Conservation (phyloP, 768 basidiomycete genomes). For the Suillus cothurnatus region DNA sequence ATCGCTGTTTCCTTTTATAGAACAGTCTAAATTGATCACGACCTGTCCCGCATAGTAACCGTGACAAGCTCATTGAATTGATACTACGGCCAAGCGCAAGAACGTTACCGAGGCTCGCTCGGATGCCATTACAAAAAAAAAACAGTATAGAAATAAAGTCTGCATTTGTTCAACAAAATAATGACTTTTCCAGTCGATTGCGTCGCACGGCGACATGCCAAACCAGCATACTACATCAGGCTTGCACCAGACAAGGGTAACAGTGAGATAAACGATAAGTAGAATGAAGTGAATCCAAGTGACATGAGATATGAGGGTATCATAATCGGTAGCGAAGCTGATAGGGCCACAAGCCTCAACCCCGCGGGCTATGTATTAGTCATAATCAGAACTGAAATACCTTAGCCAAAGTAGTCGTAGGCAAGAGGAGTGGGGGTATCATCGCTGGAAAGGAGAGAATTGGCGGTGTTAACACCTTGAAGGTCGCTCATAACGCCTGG, state of each 20-base stretch:
- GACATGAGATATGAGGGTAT: conserved; percentile 2
- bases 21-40: background rate
- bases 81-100: too few relatives aligned
- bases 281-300: conserved; percentile 23
- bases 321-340: conserved; percentile 4
- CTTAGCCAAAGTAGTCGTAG: conserved; percentile 44
- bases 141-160: background rate
- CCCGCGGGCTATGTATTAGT: conserved; percentile 1
- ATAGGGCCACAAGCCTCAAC: conserved; percentile 8
- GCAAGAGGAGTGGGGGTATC: conserved; percentile 58
- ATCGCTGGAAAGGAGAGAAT: conserved; percentile 50
- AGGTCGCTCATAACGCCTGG: conserved; percentile 60
- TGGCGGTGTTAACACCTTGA: conserved; percentile 55
- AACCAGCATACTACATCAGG: conserved; percentile 25
- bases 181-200: background rate
- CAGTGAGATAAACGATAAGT: conserved; percentile 15
- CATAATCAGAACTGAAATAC: background rate
- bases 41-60: too few relatives aligned
- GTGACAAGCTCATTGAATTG: too few relatives aligned
- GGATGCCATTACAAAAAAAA: background rate
- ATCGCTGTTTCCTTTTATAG: background rate
- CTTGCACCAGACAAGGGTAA: conserved; percentile 11
- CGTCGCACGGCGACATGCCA: conserved; percentile 15
- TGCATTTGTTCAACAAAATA: conserved; percentile 27
- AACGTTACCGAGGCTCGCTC: background rate